Percentiles rank a stretch among this genome's conserved stretches.
These are phyloP conservation scores for Pestalotiopsis fici DNA, from an alignment of 2,329 filamentous ascomycete genomes.

Conservation along the genomic window DNA sequence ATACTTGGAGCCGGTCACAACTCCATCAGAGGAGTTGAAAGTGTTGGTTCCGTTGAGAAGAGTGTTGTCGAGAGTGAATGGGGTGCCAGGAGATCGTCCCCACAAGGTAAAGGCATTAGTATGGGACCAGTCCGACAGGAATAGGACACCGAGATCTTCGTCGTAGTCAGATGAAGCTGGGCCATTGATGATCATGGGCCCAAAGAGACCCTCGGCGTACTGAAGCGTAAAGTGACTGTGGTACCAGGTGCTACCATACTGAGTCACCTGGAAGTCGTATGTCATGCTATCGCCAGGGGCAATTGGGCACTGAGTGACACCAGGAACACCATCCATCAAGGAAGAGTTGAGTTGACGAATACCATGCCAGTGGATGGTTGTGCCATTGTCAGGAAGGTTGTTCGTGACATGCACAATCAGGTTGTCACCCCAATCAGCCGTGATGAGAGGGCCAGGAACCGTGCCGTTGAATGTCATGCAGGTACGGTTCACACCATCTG, in stretches of 20 bases:
- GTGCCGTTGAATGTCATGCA: slow-evolving; percentile 55
- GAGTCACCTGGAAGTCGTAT: slow-evolving; percentile 54
- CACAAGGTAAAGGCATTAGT: slow-evolving; percentile 38
- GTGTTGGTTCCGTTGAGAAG: slow-evolving; percentile 31
- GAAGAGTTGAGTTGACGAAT: slow-evolving; percentile 55
- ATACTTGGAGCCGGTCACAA: slow-evolving; percentile 15
- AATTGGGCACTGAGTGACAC: slow-evolving; percentile 49
- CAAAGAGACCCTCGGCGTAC: slow-evolving; percentile 53
- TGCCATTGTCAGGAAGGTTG: slow-evolving; percentile 53
- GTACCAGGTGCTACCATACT: slow-evolving; percentile 59
- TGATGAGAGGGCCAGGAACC: slow-evolving; percentile 60
- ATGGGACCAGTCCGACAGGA: slow-evolving; percentile 62
- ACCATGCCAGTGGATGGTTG: slow-evolving; percentile 64
- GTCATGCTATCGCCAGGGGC: slow-evolving; percentile 52
- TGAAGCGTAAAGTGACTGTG: slow-evolving; percentile 58
- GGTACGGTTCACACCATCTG: slow-evolving; percentile 45
- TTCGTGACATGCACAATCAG: slow-evolving; percentile 57
- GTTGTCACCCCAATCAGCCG: slow-evolving; percentile 47
- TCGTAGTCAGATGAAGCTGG: slow-evolving; percentile 61
- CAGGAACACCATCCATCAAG: slow-evolving; percentile 56
- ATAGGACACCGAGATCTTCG: slow-evolving; percentile 59
- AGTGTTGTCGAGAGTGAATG: slow-evolving; percentile 43
- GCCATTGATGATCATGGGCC: slow-evolving; percentile 61
- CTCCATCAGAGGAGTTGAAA: slow-evolving; percentile 26
- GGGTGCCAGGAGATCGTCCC: slow-evolving; percentile 23